Evolutionary conservation across 2,329 filamentous ascomycete species (phyloP), one percentile per base, ranked within the genome.

Genomic region (Venturiaceae sp.): DNA sequence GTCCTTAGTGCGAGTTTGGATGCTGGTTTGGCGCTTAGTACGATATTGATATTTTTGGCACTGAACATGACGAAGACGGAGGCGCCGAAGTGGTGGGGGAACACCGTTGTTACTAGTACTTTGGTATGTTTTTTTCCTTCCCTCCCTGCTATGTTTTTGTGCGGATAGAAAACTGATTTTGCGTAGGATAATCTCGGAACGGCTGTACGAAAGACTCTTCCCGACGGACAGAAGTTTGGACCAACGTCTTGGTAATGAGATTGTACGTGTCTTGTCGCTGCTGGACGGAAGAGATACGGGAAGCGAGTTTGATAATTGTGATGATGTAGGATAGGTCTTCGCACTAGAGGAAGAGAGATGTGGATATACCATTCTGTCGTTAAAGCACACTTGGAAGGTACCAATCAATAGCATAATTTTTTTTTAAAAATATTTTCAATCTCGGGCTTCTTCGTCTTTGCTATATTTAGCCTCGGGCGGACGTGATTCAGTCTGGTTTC

Each of bases 81-180:
- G 2, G 73, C 81, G 59, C 83, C 84, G 0, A 66, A 75, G 9
- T 90, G 87, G 84, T 86, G 81, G 73, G 83, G 83, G 9, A 86
- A 86, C 61, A 68, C 72, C 21, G 74, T 70, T 6, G 75, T 75
- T 3, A 66, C 75, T 50, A 61, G 73, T 32, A 83, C 79, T 3
- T 28, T 58, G 34, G 52, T 53, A n/a, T 19, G 52, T 36, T 32
- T 33, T 33, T 1, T 1, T 11, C 11, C n/a, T 19, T 3, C 19
- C 16, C 7, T 44, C 7, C 30, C 30, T 28, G 9, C 19, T 16
- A 41, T 5, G 7, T 41, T 19, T 19, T 41, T 5, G n/a, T 52
- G 2, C 5, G 16, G 26, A 5, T 3, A 2, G 47, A 32, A 39
- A 39, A 39, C 36, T 39, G 36, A 39, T n/a, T 39, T 23, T n/a